Evolutionary conservation across 2,329 filamentous ascomycete genomes (phyloP), one percentile per base, ranked within the genome.

Genomic region (Chaetomium sp.): DNA sequence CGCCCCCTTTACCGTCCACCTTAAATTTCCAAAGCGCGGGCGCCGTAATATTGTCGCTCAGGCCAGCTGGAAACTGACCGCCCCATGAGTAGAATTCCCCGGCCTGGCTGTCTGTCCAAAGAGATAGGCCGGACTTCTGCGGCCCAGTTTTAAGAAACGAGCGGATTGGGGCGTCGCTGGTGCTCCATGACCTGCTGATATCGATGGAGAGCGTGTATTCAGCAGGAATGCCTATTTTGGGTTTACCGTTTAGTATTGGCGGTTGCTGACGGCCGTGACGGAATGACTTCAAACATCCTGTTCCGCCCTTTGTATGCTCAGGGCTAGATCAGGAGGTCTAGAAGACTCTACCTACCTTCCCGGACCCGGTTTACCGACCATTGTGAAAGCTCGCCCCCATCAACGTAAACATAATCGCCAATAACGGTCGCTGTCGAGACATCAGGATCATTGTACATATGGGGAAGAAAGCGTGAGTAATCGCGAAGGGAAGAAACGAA

Each of bases 381-480:
- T 35, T 60, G 56, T 9, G 49, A 37, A 3, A 63, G 14, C 42
- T 62, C 56, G 6, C 61, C 61, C 5, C 61, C 61, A n/a, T 62
- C 59, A 11, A 63, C 49, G 49, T 63, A 63, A n/a, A 62, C 56
- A 49, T 59, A 59, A 27, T 59, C 36, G 14, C 58, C 60, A 5
- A 62, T 33, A 0, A 60, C 55, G 4, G 55, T 55, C 6, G 55
- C 59, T 27, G 2, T 41, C 7, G 37, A 9, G 12, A 9, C 37
- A 40, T 12, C 37, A 40, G 37, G 8, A 12, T 40, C 19, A 27
- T 27, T 27, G 19, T 27, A 27, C 19, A 27, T 3, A 27, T 27
- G 19, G 19, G 19, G 19, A 27, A 27, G 19, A 27, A 45, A 45
- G 9, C 43, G 14, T 5, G 5, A 12, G 19, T 27, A 4, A 38